Base-by-base conservation (phyloP, 768 basidiomycete genomes). In the Agrocybe praecox region DNA sequence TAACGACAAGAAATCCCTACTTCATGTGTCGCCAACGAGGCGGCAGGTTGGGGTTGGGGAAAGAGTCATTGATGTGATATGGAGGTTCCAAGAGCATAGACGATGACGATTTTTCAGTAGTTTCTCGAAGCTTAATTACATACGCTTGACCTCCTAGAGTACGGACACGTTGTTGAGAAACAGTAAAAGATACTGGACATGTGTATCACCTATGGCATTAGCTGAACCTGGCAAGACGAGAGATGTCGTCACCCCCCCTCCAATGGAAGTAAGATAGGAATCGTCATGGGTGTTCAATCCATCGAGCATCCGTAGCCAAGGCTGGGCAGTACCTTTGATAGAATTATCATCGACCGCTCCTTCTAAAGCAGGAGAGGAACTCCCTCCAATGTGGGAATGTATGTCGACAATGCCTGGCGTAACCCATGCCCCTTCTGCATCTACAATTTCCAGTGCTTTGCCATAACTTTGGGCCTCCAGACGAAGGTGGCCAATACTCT, bases 201-300 rank as follows among this genome's bases (percentile, higher is more conserved):
- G 29, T 32, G 64, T 65, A 17, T 26, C 55, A 84, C 85, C 86
- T 46, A 89, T 87, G 14, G 84, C 84, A 65, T 84, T 80, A 10
- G 76, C 83, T 45, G 85, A 88, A 0, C 91, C 92, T 2, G 93
- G 93, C 1, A 94, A 76, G 21, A 94, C 75, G 32, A 92, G 76
- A 2, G 88, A 79, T 0, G 89, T 89, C 0, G 92, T 94, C 14
- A 94, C 81, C 10, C 94, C 93, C 10, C 93, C 92, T 0, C 91
- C 73, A 56, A 90, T 81, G n/a, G 87, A 81, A 8, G 89, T 74
- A 18, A 69, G 73, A 70, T 87, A 92, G 0, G 90, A 79, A 17
- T 84, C 81, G 67, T 94, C 92, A 62, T 89, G 90, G 0, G 90
- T 92, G 66, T 94, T 92, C 49, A 94, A 75, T 0, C 82, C 91